Evolutionary conservation across 176 grass and related monocot genomes (phyloP), one percentile per base, ranked within the genome.

Genomic region (Oryza glumipatula): DNA sequence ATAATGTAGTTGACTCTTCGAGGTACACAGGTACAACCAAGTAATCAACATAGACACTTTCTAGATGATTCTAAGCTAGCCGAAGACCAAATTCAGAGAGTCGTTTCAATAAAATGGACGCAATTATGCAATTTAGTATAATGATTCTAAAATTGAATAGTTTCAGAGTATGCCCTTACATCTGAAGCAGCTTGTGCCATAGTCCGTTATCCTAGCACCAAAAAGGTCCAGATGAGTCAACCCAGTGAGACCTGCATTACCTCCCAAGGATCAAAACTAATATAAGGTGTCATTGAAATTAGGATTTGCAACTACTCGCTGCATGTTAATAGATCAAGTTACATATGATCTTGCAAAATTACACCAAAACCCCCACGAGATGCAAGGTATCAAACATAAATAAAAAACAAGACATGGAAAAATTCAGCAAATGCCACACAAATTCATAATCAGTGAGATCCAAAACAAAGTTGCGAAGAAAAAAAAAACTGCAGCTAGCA

Each of bases 191-290:
- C 85, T 94, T 76, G 96, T 89, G 17, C 96, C 96, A 10, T 80
- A 67, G 78, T 98, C 96, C 24, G 93, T 94, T 77, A 98, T 88
- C 10, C 84, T 88, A 92, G 96, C 96, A 71, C 91, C 96, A 35
- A 96, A 98, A 77, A 98, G 96, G 82, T 98, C 96, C 80, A 98
- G 89, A 88, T 89, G 89, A 56, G 91, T 98, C 82, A 98, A 87
- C 49, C 93, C 91, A 76, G 89, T 98, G 68, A 98, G 89, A 91
- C 89, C 96, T 95, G 84, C 54, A 87, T 87, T 76, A 90, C 39
- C 11, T 12, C 24, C 23, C 45, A 74, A 70, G 49, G 6, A 74
- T 74, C 22, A 87, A 81, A 28, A 14, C 44, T 30, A 7, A 64
- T 22, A 89, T 68, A 6, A 32, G 76, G 13, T 36, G 63, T 63